Base-by-base conservation (phyloP, 441 rosid species). In the Pelargonium citronellum region DNA sequence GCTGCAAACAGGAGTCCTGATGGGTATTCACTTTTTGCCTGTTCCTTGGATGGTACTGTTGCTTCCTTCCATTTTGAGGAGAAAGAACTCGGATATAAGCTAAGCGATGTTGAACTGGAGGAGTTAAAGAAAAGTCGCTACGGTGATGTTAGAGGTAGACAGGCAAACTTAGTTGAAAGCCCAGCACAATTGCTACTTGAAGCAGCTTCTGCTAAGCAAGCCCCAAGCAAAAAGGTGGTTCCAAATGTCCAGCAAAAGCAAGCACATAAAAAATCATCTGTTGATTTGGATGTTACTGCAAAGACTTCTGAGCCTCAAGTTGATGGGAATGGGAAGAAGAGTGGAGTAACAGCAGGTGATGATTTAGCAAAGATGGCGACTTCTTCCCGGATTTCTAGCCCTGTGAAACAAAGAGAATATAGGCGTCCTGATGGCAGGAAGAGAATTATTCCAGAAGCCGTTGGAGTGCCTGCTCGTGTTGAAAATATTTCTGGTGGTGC, bases 381-480 rank as follows among this genome's bases (percentile, higher is more conserved):
- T 53, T 53, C 60, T 53, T 53, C 60, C 20, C 15, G 15, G 20
- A 53, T 53, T n/a, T 53, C 60, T 15, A 15, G 60, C 80, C 97
- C 96, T 41, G 97, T 95, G 75, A 95, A 87, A 80, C 96, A 95
- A 72, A 86, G 87, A 77, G 98, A 92, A 78, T 90, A 95, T 61
- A 81, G 96, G 74, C 91, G 97, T 13, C 88, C 98, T 76, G 98
- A 95, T 75, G 99, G 99, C 13, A 87, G 97, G 81, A 95, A 91
- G 83, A 82, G 99, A 84, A 95, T 91, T 70, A 91, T 95, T 80
- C 97, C 99, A 62, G 99, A 95, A 88, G 92, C 96, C 5, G 91
- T 95, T 1, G 97, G 99, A 68, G 80, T 81, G 53, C 88, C 87
- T 15, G 76, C 72, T 70, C 91, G 87, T 71, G 88, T 79, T 78